phyloP scores from a whole-genome alignment of 2,329 filamentous ascomycete species.

The Elsinoe arachidis region DNA sequence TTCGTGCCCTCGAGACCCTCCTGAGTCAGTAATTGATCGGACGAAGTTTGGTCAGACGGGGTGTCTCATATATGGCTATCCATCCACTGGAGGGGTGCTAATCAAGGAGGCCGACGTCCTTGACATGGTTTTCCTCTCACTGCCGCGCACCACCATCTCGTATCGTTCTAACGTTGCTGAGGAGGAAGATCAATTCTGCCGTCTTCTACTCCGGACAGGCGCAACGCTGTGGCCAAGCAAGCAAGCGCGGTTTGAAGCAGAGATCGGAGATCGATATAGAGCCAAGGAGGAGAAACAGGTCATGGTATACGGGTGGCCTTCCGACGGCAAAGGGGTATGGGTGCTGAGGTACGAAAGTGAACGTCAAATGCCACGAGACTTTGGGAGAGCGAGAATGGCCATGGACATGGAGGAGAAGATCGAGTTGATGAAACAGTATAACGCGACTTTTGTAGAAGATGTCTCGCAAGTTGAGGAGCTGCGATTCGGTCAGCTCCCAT shows the following conservation, averaged over 20 bases:
- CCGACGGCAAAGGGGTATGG: not conserved
- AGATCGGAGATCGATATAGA: not conserved
- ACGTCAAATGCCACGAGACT: not conserved
- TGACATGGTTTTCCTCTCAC: not conserved
- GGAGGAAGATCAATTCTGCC: not conserved
- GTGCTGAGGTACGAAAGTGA: not conserved
- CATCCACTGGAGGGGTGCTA: not conserved
- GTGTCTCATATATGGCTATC: not conserved
- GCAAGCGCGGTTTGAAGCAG: not conserved
- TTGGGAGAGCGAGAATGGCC: not conserved
- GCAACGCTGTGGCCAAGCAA: not conserved
- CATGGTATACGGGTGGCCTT: not conserved
- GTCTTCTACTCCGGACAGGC: slow-evolving; percentile 1
- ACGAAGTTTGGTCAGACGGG: not conserved
- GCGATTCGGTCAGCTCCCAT: not conserved
- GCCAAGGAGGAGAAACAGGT: not conserved
- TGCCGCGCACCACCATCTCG: not conserved
- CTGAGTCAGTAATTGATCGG: not conserved
- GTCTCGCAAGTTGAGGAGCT: not conserved
- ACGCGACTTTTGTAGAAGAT: not conserved
- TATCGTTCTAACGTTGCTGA: not conserved
- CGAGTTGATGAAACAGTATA: not conserved
- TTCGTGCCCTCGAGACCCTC: not conserved
- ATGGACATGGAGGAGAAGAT: slow-evolving; percentile 11
- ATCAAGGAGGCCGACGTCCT: not conserved